phyloP scores from a whole-genome alignment of 129 eudicot species.

The Scalesia atractyloides region DNA sequence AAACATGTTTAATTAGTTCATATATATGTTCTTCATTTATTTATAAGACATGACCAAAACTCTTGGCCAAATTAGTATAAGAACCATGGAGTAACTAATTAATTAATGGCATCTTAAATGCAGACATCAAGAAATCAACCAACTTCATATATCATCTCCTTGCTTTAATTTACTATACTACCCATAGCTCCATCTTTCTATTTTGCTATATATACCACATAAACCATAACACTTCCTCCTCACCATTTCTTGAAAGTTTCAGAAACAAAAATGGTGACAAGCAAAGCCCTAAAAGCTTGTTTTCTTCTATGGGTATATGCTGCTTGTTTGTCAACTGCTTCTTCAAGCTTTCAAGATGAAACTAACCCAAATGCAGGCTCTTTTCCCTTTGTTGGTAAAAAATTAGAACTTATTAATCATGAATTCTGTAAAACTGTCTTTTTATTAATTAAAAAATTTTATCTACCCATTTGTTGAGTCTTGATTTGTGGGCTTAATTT shows the following conservation, averaged over 20 bases:
- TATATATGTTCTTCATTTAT: no score
- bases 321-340: constrained; percentile 25
- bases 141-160: constrained; percentile 11
- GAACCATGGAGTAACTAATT: constrained; percentile 15
- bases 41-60: background rate
- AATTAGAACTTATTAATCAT: background rate
- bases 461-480: background rate
- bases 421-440: background rate
- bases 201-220: constrained; percentile 33
- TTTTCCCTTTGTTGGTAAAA: constrained; percentile 33
- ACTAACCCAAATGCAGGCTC: constrained; percentile 18
- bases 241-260: constrained; percentile 10
- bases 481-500: background rate
- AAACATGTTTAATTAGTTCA: no score
- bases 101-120: constrained; percentile 37
- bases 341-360: constrained; percentile 26
- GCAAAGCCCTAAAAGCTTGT: constrained; percentile 28
- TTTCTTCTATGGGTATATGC: constrained; percentile 29
- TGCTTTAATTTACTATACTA: no score
- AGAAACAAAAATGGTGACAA: constrained; percentile 27
- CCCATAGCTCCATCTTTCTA: no score
- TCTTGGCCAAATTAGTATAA: background rate
- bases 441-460: background rate
- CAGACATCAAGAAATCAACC: constrained; percentile 25
- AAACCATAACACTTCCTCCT: constrained; percentile 24